Conservation (phyloP, 371 early-diverging fungal genomes). For the Mortierella sp. region DNA sequence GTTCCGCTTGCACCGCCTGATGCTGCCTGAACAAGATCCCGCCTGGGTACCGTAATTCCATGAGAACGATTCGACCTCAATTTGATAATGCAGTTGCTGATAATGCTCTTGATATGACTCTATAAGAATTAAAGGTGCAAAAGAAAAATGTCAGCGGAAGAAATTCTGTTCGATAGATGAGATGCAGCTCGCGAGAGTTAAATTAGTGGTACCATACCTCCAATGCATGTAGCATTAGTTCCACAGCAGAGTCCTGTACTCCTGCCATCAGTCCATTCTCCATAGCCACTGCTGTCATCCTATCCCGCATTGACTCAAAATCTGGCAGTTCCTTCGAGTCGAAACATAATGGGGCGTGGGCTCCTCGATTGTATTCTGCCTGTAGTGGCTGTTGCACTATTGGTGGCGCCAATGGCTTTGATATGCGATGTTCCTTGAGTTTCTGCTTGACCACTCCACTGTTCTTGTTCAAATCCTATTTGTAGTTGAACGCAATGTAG, state of each 20-base stretch:
- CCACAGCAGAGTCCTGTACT: conserved; percentile 74
- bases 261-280: conserved; percentile 81
- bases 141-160: not conserved
- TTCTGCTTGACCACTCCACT: conserved; percentile 52
- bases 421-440: conserved; percentile 33
- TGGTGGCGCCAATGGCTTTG: conserved; percentile 34
- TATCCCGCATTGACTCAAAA: conserved; percentile 74
- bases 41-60: conserved; percentile 62
- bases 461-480: conserved; percentile 38
- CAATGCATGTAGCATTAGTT: conserved; percentile 79
- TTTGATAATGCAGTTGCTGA: conserved; percentile 79
- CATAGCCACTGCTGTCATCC: conserved; percentile 81
- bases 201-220: conserved; percentile 62
- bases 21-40: conserved; percentile 31
- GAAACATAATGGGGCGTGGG: conserved; percentile 77
- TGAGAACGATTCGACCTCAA: conserved; percentile 76
- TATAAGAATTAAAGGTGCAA: conserved; percentile 12
- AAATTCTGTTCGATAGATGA: not conserved
- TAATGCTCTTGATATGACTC: conserved; percentile 80
- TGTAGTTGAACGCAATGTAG: not conserved
- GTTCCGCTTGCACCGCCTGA: conserved; percentile 8
- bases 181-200: not conserved
- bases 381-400: conserved; percentile 30
- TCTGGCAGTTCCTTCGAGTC: conserved; percentile 81
- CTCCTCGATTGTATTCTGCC: conserved; percentile 77